Conservation (phyloP, 345 rosid genomes). For the Bruguiera parviflora region DNA sequence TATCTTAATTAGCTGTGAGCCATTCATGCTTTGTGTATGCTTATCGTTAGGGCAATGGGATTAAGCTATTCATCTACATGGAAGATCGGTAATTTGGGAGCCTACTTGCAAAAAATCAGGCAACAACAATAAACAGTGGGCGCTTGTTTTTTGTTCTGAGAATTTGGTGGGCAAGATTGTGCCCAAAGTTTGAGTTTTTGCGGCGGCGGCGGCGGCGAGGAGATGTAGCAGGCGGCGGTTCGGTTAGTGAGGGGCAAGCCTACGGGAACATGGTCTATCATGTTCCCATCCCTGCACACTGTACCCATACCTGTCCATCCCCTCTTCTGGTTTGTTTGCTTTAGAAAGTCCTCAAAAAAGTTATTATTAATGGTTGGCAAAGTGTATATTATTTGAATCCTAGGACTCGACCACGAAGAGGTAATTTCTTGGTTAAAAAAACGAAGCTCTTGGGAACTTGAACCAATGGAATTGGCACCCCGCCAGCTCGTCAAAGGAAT, state of each 20-base stretch:
- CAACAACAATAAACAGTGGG: too few species aligned
- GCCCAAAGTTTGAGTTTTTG: background rate
- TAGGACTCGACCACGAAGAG: too few species aligned
- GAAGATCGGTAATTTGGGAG: too few species aligned
- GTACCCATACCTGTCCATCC: background rate
- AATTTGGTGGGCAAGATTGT: background rate
- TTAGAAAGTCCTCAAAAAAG: background rate
- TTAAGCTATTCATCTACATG: too few species aligned
- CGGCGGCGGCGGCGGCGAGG: slow-evolving; percentile 4
- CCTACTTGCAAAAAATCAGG: too few species aligned
- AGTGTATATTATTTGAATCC: too few species aligned
- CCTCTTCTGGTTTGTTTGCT: background rate
- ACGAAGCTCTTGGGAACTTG: slow-evolving; percentile 47
- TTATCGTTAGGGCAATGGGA: too few species aligned
- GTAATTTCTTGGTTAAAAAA: too few species aligned
- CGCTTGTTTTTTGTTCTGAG: background rate
- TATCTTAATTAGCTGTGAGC: too few species aligned
- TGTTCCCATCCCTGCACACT: slow-evolving; percentile 1
- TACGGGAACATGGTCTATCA: slow-evolving; percentile 8
- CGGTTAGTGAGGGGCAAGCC: slow-evolving; percentile 35
- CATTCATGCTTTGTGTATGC: too few species aligned
- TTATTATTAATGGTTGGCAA: too few species aligned
- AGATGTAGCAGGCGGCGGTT: slow-evolving; percentile 16
- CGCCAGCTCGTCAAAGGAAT: slow-evolving; percentile 27
- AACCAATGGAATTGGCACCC: slow-evolving; percentile 27